Evolutionary conservation across 257 asterid species (phyloP).

Genomic region (Rauvolfia tetraphylla): DNA sequence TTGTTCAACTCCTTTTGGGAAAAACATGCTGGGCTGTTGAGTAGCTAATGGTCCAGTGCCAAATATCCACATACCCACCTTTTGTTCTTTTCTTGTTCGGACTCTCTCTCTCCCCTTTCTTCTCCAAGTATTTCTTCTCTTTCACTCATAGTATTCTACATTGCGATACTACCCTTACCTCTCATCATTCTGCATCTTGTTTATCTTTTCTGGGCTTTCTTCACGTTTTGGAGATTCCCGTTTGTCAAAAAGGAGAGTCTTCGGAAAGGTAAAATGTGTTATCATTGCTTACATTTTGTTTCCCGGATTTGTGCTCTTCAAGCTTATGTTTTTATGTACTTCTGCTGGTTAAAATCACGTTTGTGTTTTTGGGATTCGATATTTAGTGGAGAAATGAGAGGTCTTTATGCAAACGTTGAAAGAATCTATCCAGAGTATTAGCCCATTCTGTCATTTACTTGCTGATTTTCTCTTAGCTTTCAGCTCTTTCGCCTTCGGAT

Average conservation of each 20-base stretch:
- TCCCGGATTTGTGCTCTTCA: not conserved
- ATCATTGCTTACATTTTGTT: not conserved
- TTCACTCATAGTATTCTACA: slow-evolving; percentile 8
- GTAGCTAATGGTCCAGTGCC: slow-evolving; percentile 16
- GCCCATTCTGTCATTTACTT: slow-evolving; percentile 11
- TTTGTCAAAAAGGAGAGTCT: not conserved
- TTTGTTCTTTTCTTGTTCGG: slow-evolving; percentile 2
- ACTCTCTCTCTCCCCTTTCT: not conserved
- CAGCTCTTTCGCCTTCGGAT: slow-evolving; percentile 4
- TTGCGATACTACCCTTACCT: slow-evolving; percentile 5
- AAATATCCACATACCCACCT: slow-evolving; percentile 1
- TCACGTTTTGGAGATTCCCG: slow-evolving; percentile 5
- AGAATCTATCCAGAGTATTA: slow-evolving; percentile 4
- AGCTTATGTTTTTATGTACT: not conserved
- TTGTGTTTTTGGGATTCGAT: slow-evolving; percentile 15
- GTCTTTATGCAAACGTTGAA: slow-evolving; percentile 5
- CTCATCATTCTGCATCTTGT: slow-evolving; percentile 12
- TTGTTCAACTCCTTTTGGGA: not conserved
- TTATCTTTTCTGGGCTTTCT: slow-evolving; percentile 9
- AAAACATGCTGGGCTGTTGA: slow-evolving; percentile 6
- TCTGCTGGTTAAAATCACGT: not conserved
- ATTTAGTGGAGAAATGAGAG: slow-evolving; percentile 9
- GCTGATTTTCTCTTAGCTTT: not conserved
- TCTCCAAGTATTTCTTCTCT: slow-evolving; percentile 21
- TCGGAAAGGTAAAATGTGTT: slow-evolving; percentile 5